phyloP scores from a whole-genome alignment of 176 grass and related monocot genomes.

The Saccharum officinarum region DNA sequence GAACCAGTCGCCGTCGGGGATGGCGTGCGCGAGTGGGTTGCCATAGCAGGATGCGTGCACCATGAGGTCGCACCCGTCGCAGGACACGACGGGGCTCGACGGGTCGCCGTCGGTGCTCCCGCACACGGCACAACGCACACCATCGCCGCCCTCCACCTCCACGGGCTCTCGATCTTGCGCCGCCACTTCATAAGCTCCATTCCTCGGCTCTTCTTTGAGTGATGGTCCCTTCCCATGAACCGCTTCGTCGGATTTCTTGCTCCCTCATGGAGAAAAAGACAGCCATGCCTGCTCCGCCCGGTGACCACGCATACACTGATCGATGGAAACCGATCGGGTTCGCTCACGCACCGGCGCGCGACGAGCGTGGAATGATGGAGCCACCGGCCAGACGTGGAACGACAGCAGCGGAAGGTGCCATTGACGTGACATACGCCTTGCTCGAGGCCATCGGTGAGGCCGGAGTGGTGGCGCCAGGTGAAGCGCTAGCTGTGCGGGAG shows the following conservation, averaged over 20 bases:
- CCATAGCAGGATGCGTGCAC: conserved; percentile 93
- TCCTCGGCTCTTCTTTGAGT: not conserved
- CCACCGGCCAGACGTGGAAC: no score
- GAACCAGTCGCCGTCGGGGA: conserved; percentile 97
- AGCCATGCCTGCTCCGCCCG: no score
- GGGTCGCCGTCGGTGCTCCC: conserved; percentile 82
- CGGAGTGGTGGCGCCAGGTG: no score
- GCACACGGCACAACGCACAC: conserved; percentile 74
- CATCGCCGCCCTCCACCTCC: conserved; percentile 68
- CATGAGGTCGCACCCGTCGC: conserved; percentile 94
- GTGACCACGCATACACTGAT: no score
- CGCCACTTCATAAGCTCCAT: conserved; percentile 1
- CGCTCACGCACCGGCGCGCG: no score
- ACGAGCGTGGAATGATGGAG: no score
- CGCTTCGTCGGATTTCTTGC: not conserved
- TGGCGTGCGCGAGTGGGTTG: conserved; percentile 55
- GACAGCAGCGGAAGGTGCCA: no score
- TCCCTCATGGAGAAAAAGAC: no score
- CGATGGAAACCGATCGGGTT: no score
- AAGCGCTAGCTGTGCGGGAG: no score
- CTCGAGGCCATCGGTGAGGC: no score
- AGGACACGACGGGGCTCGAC: conserved; percentile 91
- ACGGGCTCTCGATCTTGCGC: not conserved
- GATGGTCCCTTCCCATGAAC: not conserved
- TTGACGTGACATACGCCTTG: no score